Base-by-base conservation (phyloP, 1,284 basidiomycete species). In the Mixia osmundae region DNA sequence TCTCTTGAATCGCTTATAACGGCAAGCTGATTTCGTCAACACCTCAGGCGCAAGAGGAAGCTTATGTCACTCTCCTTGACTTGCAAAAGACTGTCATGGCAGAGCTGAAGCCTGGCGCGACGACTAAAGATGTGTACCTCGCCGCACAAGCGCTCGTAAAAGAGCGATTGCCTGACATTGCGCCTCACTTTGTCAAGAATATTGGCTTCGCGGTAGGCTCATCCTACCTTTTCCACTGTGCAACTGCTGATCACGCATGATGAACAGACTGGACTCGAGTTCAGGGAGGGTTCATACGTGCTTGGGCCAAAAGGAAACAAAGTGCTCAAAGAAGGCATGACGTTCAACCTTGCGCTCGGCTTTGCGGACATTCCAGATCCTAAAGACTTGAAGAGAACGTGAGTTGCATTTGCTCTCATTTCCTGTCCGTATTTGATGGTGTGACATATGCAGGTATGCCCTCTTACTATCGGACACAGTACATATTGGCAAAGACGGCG, bases 401-500 rank as follows among this genome's bases (percentile, higher is more conserved):
- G 50, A 36, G 67, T 54, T 2, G 3, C 14, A n/a, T 19, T 15
- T 24, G 9, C 16, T 15, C 10, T 15, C 21, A 3, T 20, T 24
- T 25, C 15, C 12, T 15, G 11, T 11, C 11, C 22, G 2, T 12
- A 11, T 10, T 10, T 10, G 7, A 12, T 22, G n/a, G 4, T 1
- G 20, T 22, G 14, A 29, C 10, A 6, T 16, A 1, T 9, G 7
- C 47, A 83, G 76, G 51, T 94, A 95, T 55, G 71, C 80, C 5
- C 60, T 95, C n/a, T 73, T 80, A 36, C 63, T 95, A 25, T 72
- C 74, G 10, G 89, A 95, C 54, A 95, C 85, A 1, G 68, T 95
- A 41, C 72, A 73, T 45, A 61, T 94, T 32, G 75, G 71, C 25
- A 55, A 66, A 28, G 68, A 72, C 37, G 71, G 68, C 38, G 69